A percentile compares a stretch with the other conserved stretches of the same genome.
Conservation (phyloP, 2,329 filamentous ascomycete genomes). For the Curvularia sp. region DNA sequence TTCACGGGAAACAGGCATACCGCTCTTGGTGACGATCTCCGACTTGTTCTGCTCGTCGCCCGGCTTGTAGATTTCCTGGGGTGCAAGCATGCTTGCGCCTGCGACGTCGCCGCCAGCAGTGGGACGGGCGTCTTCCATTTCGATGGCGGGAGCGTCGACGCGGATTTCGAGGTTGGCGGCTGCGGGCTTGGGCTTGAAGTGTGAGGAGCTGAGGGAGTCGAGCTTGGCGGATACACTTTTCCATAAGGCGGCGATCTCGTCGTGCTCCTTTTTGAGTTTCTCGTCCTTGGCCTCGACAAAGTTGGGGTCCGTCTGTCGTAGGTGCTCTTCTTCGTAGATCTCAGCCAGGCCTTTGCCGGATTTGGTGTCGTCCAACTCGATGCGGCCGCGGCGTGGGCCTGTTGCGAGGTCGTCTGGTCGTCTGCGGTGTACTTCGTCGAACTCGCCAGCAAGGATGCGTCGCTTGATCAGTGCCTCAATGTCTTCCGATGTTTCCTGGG, state of each 20-base stretch:
- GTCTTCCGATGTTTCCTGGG: conserved; percentile 84
- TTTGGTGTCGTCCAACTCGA: conserved; percentile 87
- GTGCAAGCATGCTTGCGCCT: conserved; percentile 77
- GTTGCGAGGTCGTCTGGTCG: conserved; percentile 75
- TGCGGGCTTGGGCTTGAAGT: conserved; percentile 89
- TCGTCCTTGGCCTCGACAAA: conserved; percentile 84
- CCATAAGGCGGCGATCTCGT: conserved; percentile 84
- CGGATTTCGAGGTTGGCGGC: conserved; percentile 85
- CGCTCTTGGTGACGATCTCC: conserved; percentile 79
- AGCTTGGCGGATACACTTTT: conserved; percentile 79
- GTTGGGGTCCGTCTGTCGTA: conserved; percentile 76
- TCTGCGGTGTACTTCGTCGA: conserved; percentile 87
- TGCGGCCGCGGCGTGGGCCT: conserved; percentile 71
- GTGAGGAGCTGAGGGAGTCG: conserved; percentile 89
- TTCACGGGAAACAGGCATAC: conserved; percentile 77
- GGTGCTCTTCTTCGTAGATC: conserved; percentile 91
- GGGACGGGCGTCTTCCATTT: conserved; percentile 94
- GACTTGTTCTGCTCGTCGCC: conserved; percentile 70
- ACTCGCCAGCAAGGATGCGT: conserved; percentile 86
- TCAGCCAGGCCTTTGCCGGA: conserved; percentile 87
- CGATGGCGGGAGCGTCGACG: conserved; percentile 86
- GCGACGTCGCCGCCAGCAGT: conserved; percentile 77
- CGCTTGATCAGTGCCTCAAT: conserved; percentile 95
- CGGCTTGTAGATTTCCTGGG: conserved; percentile 92
- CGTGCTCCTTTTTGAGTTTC: conserved; percentile 80